Evolutionary conservation across 129 eudicot genomes (phyloP).

Genomic region (Daucus carota): DH1_v3.0 NC_030381.2:6106501-6107000

Average conservation of each 20-base stretch:
- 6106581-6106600: background rate
- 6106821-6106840: background rate
- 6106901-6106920: conserved; percentile 5
- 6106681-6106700: conserved; percentile 94
- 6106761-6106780: background rate
- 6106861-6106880: background rate
- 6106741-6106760: conserved; percentile 46
- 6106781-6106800: background rate
- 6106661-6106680: conserved; percentile 94
- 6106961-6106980: background rate
- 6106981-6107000: background rate
- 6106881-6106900: background rate
- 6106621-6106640: background rate
- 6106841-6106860: background rate
- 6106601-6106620: background rate
- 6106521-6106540: background rate
- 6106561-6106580: background rate
- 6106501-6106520: background rate
- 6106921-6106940: background rate
- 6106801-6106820: background rate
- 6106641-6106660: conserved; percentile 46
- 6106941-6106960: background rate
- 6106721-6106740: conserved; percentile 86
- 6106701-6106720: conserved; percentile 95
- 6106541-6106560: background rate